These are phyloP conservation scores for Prosopis cineraria DNA, from an alignment of 306 rosid species.

Conservation along the genomic window DNA sequence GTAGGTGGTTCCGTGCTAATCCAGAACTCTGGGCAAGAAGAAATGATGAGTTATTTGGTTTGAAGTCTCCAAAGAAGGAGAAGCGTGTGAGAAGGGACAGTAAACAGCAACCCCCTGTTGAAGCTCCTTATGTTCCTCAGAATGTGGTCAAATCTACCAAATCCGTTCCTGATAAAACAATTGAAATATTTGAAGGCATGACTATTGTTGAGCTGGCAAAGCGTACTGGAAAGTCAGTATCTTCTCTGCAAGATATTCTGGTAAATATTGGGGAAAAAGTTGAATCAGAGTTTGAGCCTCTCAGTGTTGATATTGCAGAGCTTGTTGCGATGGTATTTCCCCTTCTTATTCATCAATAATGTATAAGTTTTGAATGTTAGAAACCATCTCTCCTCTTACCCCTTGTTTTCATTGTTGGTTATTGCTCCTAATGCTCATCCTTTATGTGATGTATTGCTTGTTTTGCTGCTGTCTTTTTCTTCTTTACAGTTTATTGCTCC, in stretches of 20 bases:
- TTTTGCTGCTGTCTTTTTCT: neutral
- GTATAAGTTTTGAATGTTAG: constrained; percentile 31
- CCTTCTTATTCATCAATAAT: constrained; percentile 29
- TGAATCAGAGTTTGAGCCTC: constrained; percentile 85
- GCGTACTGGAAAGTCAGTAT: constrained; percentile 66
- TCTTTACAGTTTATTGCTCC: constrained; percentile 31
- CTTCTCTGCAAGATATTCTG: constrained; percentile 71
- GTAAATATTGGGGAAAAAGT: constrained; percentile 78
- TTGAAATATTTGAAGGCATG: constrained; percentile 96
- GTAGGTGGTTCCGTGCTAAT: constrained; percentile 74
- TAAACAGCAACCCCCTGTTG: constrained; percentile 71
- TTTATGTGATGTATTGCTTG: constrained; percentile 22
- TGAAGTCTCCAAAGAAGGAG: constrained; percentile 62
- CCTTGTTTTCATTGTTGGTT: constrained; percentile 14
- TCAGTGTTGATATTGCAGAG: constrained; percentile 74
- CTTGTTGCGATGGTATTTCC: constrained; percentile 80
- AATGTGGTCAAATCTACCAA: constrained; percentile 48
- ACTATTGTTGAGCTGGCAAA: constrained; percentile 78
- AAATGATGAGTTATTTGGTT: constrained; percentile 48
- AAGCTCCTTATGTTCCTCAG: constrained; percentile 73
- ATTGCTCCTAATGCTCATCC: constrained; percentile 1
- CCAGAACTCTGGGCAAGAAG: constrained; percentile 53
- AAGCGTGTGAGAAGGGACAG: constrained; percentile 60
- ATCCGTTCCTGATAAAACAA: constrained; percentile 56
- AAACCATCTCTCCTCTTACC: neutral